Conservation (phyloP, 2,329 filamentous ascomycete species). For the Coniochaeta ligniaria region DNA sequence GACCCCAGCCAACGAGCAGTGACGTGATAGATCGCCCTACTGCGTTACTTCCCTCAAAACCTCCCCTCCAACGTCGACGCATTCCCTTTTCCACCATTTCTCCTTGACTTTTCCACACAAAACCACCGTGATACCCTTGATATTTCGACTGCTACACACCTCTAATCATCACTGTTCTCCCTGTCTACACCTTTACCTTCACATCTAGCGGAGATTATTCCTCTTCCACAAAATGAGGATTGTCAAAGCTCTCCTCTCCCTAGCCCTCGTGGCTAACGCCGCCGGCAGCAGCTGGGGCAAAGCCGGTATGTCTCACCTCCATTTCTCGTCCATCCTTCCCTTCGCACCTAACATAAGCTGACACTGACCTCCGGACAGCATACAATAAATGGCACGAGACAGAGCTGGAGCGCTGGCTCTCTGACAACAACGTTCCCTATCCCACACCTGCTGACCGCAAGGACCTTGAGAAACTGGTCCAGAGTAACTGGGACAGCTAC, state of each 20-base stretch:
- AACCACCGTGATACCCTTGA: slow-evolving; percentile 1
- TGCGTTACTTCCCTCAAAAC: not conserved
- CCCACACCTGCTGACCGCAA: slow-evolving; percentile 87
- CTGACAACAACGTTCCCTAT: slow-evolving; percentile 85
- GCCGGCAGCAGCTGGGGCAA: slow-evolving; percentile 80
- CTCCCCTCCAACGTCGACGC: not conserved
- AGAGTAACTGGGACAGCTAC: slow-evolving; percentile 79
- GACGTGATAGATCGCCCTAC: slow-evolving; percentile 3
- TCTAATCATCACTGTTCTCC: not conserved
- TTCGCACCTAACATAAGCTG: slow-evolving; percentile 8
- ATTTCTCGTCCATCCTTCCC: slow-evolving; percentile 4
- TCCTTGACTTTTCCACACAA: slow-evolving; percentile 7
- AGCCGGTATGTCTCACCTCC: slow-evolving; percentile 54
- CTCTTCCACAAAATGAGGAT: slow-evolving; percentile 60
- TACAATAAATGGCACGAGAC: slow-evolving; percentile 99
- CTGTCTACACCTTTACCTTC: not conserved
- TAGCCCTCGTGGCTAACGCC: slow-evolving; percentile 64
- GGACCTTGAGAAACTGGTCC: slow-evolving; percentile 85
- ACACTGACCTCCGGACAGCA: slow-evolving; percentile 41
- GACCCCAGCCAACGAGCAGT: not conserved
- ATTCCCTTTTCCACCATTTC: slow-evolving; percentile 1
- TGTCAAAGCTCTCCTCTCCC: slow-evolving; percentile 60
- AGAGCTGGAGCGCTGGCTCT: slow-evolving; percentile 94
- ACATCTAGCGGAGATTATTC: not conserved
- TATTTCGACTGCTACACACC: not conserved